phyloP scores from a whole-genome alignment of 208 protist genomes.

The Blechomonas ayalai region DNA sequence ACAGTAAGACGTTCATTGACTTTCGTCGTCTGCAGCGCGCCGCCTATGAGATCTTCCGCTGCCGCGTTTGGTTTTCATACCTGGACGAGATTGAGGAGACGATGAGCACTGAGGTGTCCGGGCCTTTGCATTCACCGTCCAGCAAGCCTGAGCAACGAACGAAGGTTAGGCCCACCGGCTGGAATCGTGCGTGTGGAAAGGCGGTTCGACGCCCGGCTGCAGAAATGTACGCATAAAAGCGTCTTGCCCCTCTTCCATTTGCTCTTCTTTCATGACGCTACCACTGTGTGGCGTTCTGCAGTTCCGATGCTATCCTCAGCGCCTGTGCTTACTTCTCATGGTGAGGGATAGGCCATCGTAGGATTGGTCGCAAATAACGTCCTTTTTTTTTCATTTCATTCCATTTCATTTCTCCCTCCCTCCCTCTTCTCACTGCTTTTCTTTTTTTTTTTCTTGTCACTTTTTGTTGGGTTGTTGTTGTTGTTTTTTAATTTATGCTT shows the following conservation, averaged over 20 bases:
- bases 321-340: no score
- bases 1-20: constrained; percentile 45
- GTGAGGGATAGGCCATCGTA: no score
- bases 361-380: constrained; percentile 3
- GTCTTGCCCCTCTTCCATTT: no score
- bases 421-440: constrained; percentile 6
- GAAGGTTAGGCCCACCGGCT: no score
- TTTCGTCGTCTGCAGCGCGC: constrained; percentile 72
- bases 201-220: no score
- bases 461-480: constrained; percentile 3
- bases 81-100: constrained; percentile 68
- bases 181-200: no score
- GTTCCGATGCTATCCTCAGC: no score
- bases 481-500: constrained; percentile 12
- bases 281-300: no score
- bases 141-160: no score
- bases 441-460: constrained; percentile 8
- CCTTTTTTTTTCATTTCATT: neutral
- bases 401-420: constrained; percentile 2
- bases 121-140: constrained; percentile 15
- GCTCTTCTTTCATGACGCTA: no score
- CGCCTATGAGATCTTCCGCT: constrained; percentile 64
- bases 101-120: constrained; percentile 40
- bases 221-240: no score
- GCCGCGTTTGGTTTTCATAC: constrained; percentile 79